phyloP scores from a whole-genome alignment of 2,329 filamentous ascomycete genomes.

The Tothia fuscella region DNA sequence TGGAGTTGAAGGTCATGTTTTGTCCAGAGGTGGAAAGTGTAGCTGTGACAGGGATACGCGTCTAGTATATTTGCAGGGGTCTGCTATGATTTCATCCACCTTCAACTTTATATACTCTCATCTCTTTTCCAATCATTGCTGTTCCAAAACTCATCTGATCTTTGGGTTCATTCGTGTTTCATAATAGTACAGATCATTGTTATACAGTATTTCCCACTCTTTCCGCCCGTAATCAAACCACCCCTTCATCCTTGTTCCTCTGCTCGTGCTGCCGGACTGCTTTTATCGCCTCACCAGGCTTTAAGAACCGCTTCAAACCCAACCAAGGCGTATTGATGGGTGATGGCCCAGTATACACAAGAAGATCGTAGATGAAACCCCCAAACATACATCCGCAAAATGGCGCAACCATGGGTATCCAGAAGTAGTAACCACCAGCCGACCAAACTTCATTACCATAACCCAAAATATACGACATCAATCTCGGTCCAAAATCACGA shows the following conservation, averaged over 20 bases:
- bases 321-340: slow-evolving; percentile 52
- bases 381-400: slow-evolving; percentile 52
- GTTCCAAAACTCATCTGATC: no score
- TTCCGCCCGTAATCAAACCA: slow-evolving; percentile 4
- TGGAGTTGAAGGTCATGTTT: no score
- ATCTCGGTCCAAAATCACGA: slow-evolving; percentile 58
- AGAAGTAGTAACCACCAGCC: slow-evolving; percentile 55
- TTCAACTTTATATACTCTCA: no score
- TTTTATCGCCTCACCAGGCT: slow-evolving; percentile 7
- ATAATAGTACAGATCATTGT: no score
- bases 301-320: slow-evolving; percentile 32
- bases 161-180: no score
- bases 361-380: slow-evolving; percentile 53
- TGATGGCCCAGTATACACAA: slow-evolving; percentile 50
- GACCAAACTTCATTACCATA: slow-evolving; percentile 54
- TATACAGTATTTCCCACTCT: no score
- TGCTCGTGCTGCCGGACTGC: slow-evolving; percentile 1
- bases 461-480: slow-evolving; percentile 54
- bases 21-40: no score
- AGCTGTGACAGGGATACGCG: no score
- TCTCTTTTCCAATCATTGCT: no score
- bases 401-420: slow-evolving; percentile 57
- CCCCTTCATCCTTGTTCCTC: slow-evolving; percentile 4
- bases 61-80: no score
- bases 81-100: no score